Base-by-base conservation (phyloP, 805 yeast genomes). In the Metschnikowia matae region DNA sequence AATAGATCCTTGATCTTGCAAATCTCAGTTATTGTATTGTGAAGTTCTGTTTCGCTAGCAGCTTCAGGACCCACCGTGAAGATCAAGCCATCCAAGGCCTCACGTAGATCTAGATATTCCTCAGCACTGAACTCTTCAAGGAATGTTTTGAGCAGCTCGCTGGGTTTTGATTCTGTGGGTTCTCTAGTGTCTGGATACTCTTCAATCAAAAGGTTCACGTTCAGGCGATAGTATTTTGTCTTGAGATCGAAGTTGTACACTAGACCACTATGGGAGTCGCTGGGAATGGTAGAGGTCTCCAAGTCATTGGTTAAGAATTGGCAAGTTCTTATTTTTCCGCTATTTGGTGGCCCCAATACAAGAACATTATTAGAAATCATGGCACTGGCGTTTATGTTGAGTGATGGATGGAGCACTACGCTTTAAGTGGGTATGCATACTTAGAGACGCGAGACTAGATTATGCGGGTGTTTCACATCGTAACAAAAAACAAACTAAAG, bases 21-120 rank as follows among this genome's bases (percentile, higher is more conserved):
- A 35, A 53, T 46, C 3, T 23, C 8, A 26, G 32, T n/a, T n/a
- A 36, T 36, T 21, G 20, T 35, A 10, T 35, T 23, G n/a, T 35
- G 15, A 8, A 44, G 31, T 6, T 34, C 46, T 8, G 57, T 59
- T 20, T 62, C 67, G 3, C 52, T 42, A 10, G 62, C 59, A 17
- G 55, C 60, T 6, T 49, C 33, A 40, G 67, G 45, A 51, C 71
- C 66, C 13, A 78, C 35, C 0, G 80, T 72, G 51, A 77, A 63
- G 2, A 79, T 62, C 10, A 78, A 29, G 1, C 83, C 84, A 40
- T 74, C 77, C 2, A 80, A 39, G 1, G 60, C 74, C 18, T 74
- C 78, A 23, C 83, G 61, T 33, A 80, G 58, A 48, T 78, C 83
- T 21, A 51, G 56, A 50, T 62, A 66, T 36, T 77, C 81, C 0